Evolutionary conservation across 768 basidiomycete genomes (phyloP).

Genomic region (Pulveroboletus sp.): DNA sequence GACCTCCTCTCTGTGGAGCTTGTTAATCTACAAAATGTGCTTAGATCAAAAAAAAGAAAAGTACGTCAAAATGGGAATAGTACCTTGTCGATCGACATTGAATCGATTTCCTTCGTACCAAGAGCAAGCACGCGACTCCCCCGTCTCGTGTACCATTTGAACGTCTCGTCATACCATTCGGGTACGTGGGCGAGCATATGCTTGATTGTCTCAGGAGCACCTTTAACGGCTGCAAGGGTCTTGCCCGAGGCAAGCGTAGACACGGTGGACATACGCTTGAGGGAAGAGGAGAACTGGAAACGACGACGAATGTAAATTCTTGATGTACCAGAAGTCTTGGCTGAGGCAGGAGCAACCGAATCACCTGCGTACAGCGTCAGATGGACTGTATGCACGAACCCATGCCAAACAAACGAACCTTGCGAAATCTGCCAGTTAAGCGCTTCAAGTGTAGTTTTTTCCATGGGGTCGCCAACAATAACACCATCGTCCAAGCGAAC

Average conservation of each 20-base stretch:
- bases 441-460: slow-evolving; percentile 90
- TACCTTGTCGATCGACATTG: slow-evolving; percentile 68
- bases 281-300: slow-evolving; percentile 95
- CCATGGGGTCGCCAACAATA: slow-evolving; percentile 98
- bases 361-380: slow-evolving; percentile 43
- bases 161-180: slow-evolving; percentile 84
- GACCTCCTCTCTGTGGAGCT: slow-evolving; percentile 73
- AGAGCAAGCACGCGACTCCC: slow-evolving; percentile 93
- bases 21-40: slow-evolving; percentile 63
- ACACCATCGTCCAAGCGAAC: slow-evolving; percentile 92
- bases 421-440: slow-evolving; percentile 81
- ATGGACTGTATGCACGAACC: neutral
- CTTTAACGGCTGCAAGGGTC: slow-evolving; percentile 77
- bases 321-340: slow-evolving; percentile 49
- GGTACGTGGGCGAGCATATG: slow-evolving; percentile 76
- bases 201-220: slow-evolving; percentile 96
- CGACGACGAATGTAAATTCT: slow-evolving; percentile 77
- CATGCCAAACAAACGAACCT: slow-evolving; percentile 37
- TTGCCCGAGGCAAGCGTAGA: slow-evolving; percentile 60
- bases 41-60: neutral
- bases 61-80: slow-evolving; percentile 8
- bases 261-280: slow-evolving; percentile 97
- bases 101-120: slow-evolving; percentile 79
- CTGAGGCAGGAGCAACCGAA: slow-evolving; percentile 52
- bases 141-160: slow-evolving; percentile 88